phyloP scores from a whole-genome alignment of 2,329 filamentous ascomycete genomes.

The Ceratocystis cacaofunesta region DNA sequence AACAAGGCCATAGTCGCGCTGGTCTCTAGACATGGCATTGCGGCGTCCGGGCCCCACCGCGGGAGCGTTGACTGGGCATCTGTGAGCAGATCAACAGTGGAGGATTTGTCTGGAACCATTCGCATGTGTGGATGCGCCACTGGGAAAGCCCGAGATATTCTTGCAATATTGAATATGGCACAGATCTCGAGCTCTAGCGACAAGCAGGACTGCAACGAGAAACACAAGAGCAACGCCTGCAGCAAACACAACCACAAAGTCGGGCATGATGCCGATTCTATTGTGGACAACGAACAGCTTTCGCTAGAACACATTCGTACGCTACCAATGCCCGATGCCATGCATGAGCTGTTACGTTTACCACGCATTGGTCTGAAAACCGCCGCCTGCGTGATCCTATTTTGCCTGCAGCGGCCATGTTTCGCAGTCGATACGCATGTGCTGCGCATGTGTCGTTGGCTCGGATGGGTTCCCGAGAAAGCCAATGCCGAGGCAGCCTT shows the following conservation, averaged over 20 bases:
- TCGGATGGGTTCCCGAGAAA: slow-evolving; percentile 40
- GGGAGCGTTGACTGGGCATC: slow-evolving; percentile 64
- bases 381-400: slow-evolving; percentile 40
- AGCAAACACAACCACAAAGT: slow-evolving; percentile 21
- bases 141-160: slow-evolving; percentile 59
- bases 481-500: slow-evolving; percentile 34
- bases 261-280: slow-evolving; percentile 28
- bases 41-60: slow-evolving; percentile 48
- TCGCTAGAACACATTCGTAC: slow-evolving; percentile 37
- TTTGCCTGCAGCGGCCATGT: slow-evolving; percentile 37
- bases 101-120: slow-evolving; percentile 54
- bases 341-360: slow-evolving; percentile 35
- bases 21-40: slow-evolving; percentile 46
- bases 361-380: slow-evolving; percentile 44
- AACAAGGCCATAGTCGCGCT: slow-evolving; percentile 52
- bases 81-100: slow-evolving; percentile 42
- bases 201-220: background rate
- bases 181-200: slow-evolving; percentile 35
- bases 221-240: background rate
- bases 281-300: slow-evolving; percentile 23
- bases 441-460: slow-evolving; percentile 35
- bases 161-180: slow-evolving; percentile 56
- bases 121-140: slow-evolving; percentile 54
- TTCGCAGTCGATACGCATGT: slow-evolving; percentile 47
- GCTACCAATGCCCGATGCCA: slow-evolving; percentile 32